Base-by-base conservation (phyloP, 2,329 filamentous ascomycete genomes). In the Colletotrichum navitas region DNA sequence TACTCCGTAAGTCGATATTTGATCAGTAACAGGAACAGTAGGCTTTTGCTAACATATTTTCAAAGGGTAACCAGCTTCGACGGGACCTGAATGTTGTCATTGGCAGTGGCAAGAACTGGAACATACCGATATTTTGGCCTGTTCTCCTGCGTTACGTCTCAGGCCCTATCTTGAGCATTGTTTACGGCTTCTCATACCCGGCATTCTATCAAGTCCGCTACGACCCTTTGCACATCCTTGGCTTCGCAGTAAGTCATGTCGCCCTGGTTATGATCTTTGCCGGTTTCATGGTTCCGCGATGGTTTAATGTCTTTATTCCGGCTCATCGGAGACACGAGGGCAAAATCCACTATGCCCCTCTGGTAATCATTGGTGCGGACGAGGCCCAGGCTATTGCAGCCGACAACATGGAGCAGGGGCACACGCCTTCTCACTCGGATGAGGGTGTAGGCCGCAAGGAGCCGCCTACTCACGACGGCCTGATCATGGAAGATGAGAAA, bases 1-100 rank as follows among this genome's bases (percentile, higher is more conserved):
- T 90, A 89, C 78, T 89, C 87, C n/a, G 87, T 88, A 82, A 79
- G 85, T 73, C 5, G 5, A 41, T 51, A 4, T 12, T 39, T n/a
- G 5, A 14, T 21, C 18, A 18, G 16, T 29, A 10, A 26, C n/a
- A 29, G 34, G 29, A 29, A 29, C 16, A 52, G 26, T 29, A 3
- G 1, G n/a, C 14, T 1, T 54, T 11, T 43, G 32, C 67, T 73
- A 41, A 66, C 10, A 12, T 5, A 41, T 24, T 61, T 6, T 5
- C 14, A 80, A 63, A 88, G 86, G 87, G 86, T 60, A 86, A 89
- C 73, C 88, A 89, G 80, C 82, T 90, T 26, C 82, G 85, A 43
- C 83, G 83, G 34, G 87, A 89, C 74, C 83, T 89, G 32, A 89
- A 89, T 71, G 75, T 83, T 5, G 84, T 88, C 39, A 83, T 90